These are phyloP conservation scores for Boletus rubroflammeus DNA, from an alignment of 768 basidiomycete genomes.

Conservation along the genomic window DNA sequence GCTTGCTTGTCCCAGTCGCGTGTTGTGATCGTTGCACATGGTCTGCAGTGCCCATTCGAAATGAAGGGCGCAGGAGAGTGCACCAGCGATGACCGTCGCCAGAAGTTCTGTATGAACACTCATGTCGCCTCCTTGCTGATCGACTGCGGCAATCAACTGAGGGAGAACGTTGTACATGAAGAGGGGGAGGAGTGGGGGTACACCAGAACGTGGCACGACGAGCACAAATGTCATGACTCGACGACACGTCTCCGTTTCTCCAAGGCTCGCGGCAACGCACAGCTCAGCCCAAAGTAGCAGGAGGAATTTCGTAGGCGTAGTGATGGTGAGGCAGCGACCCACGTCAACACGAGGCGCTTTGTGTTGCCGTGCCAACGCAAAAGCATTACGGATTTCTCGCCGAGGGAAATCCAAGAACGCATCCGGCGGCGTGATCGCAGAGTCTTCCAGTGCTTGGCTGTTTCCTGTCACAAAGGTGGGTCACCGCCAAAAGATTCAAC, in stretches of 20 bases:
- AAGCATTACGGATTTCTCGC: constrained; percentile 53
- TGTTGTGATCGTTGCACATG: constrained; percentile 46
- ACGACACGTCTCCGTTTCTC: constrained; percentile 59
- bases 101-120: constrained; percentile 59
- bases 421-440: constrained; percentile 26
- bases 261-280: constrained; percentile 46
- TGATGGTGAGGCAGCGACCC: constrained; percentile 57
- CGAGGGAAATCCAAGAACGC: constrained; percentile 53
- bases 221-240: constrained; percentile 68
- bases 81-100: constrained; percentile 59
- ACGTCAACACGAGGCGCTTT: constrained; percentile 66
- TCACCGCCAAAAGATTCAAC: neutral
- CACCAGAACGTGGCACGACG: constrained; percentile 52
- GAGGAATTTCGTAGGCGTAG: constrained; percentile 60
- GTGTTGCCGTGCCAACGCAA: constrained; percentile 55
- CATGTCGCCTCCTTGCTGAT: constrained; percentile 52
- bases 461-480: constrained; percentile 10
- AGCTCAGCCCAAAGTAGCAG: constrained; percentile 68
- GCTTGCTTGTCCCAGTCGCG: constrained; percentile 59
- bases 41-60: constrained; percentile 65
- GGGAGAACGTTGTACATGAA: constrained; percentile 71
- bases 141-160: constrained; percentile 49
- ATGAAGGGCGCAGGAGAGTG: constrained; percentile 64
- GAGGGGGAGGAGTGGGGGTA: constrained; percentile 67
- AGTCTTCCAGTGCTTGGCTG: constrained; percentile 15